These are phyloP conservation scores for Nicotiana paniculata DNA, from an alignment of 257 asterid species.

Conservation along the genomic window DNA sequence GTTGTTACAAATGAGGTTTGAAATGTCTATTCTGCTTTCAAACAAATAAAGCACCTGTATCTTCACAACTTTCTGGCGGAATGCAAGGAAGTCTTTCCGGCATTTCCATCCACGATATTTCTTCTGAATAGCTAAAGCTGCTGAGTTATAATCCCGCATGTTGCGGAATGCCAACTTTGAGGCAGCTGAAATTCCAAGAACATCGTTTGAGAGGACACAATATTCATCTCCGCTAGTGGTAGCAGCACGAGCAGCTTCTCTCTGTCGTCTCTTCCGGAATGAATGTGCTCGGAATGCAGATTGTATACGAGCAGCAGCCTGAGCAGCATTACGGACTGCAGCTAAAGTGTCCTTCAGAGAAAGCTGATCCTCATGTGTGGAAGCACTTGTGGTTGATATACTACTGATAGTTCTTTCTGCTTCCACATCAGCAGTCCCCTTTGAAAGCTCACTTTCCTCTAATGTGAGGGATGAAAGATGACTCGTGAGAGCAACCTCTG, in stretches of 20 bases:
- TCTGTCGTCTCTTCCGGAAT: constrained; percentile 68
- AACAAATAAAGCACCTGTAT: constrained; percentile 59
- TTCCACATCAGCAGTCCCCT: constrained; percentile 70
- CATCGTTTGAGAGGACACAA: constrained; percentile 32
- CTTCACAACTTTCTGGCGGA: constrained; percentile 90
- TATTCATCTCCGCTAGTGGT: constrained; percentile 43
- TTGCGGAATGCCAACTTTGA: constrained; percentile 56
- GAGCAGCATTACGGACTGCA: constrained; percentile 81
- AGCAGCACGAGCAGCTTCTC: constrained; percentile 27
- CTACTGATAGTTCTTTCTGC: constrained; percentile 64
- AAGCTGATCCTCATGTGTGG: constrained; percentile 50
- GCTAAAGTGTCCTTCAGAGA: constrained; percentile 66
- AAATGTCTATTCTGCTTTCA: background rate
- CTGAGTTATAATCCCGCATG: constrained; percentile 53
- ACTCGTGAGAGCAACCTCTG: constrained; percentile 75
- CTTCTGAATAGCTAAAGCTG: constrained; percentile 91
- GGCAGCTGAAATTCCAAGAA: constrained; percentile 52
- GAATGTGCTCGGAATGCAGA: constrained; percentile 98
- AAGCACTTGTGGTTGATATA: constrained; percentile 30
- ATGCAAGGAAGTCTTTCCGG: constrained; percentile 66
- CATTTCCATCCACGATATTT: constrained; percentile 91
- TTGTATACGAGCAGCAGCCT: constrained; percentile 98
- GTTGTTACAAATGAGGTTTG: background rate
- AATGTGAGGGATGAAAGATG: constrained; percentile 81
- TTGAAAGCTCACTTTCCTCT: constrained; percentile 66